Evolutionary conservation across 345 rosid genomes (phyloP).

Genomic region (Citrus cavaleriei): DNA sequence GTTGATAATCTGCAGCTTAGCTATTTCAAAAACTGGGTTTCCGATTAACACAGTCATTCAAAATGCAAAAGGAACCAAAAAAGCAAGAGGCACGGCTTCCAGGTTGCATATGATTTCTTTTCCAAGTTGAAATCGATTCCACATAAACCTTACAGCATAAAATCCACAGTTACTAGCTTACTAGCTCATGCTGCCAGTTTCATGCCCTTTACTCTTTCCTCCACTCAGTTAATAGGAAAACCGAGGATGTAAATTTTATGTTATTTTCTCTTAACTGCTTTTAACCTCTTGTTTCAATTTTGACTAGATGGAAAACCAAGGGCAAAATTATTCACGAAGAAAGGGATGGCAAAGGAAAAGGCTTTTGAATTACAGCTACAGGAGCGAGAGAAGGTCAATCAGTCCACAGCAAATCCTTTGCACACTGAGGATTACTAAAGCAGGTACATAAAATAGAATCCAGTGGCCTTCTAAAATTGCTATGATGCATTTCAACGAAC

Average conservation of each 20-base stretch:
- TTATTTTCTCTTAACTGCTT: background rate
- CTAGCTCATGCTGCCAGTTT: background rate
- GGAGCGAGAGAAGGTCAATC: slow-evolving; percentile 55
- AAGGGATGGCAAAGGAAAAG: slow-evolving; percentile 55
- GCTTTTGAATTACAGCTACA: slow-evolving; percentile 75
- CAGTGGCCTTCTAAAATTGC: background rate
- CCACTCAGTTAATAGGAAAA: background rate
- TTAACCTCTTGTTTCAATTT: background rate
- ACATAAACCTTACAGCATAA: too few relatives aligned
- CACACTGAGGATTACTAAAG: slow-evolving; percentile 37
- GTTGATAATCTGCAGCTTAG: too few relatives aligned
- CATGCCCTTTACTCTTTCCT: background rate
- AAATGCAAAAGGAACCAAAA: background rate
- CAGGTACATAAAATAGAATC: slow-evolving; percentile 34
- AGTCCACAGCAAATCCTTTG: slow-evolving; percentile 29
- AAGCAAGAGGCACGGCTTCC: slow-evolving; percentile 58
- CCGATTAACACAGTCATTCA: too few relatives aligned
- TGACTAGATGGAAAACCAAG: slow-evolving; percentile 63
- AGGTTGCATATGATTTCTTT: background rate
- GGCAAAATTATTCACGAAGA: slow-evolving; percentile 40
- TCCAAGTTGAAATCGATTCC: background rate
- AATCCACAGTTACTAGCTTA: background rate
- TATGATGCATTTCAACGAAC: too few relatives aligned
- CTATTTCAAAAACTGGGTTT: too few relatives aligned
- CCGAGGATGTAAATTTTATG: background rate